phyloP scores from a whole-genome alignment of 441 rosid species.

The Brassica balearica region DNA sequence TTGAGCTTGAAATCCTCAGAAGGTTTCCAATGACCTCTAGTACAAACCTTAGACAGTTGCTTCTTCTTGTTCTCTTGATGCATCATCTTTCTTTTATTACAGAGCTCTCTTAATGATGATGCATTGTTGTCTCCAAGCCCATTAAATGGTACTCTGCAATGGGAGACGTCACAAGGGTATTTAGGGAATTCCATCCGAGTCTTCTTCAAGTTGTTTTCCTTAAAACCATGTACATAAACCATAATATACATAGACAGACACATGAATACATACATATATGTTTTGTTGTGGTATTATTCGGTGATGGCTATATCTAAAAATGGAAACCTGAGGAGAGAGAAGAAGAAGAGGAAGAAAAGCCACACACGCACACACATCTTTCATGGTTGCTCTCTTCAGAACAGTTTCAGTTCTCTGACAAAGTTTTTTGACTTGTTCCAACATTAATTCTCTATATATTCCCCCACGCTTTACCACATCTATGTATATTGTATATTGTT shows the following conservation, averaged over 20 bases:
- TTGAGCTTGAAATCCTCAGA: slow-evolving; percentile 74
- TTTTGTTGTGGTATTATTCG: slow-evolving; percentile 21
- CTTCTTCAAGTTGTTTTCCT: slow-evolving; percentile 9
- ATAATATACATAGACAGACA: neutral
- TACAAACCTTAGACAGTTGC: slow-evolving; percentile 49
- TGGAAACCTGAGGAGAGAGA: slow-evolving; percentile 36
- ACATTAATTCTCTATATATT: slow-evolving; percentile 29
- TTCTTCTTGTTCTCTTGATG: slow-evolving; percentile 29
- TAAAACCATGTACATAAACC: slow-evolving; percentile 28
- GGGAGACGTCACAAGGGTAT: slow-evolving; percentile 34
- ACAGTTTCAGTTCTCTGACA: slow-evolving; percentile 51
- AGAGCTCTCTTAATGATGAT: slow-evolving; percentile 29
- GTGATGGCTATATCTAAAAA: slow-evolving; percentile 34
- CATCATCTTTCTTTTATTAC: slow-evolving; percentile 27
- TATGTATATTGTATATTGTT: slow-evolving; percentile 16
- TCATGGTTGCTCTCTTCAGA: slow-evolving; percentile 39
- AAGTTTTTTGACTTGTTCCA: slow-evolving; percentile 38
- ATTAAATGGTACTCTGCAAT: slow-evolving; percentile 34
- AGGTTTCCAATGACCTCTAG: slow-evolving; percentile 82
- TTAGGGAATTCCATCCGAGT: slow-evolving; percentile 31
- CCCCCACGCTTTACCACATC: slow-evolving; percentile 36
- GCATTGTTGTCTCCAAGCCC: slow-evolving; percentile 41
- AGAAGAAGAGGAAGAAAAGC: slow-evolving; percentile 5
- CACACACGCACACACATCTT: slow-evolving; percentile 39
- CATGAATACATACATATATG: slow-evolving; percentile 30